A percentile compares a stretch with the other conserved stretches of the same genome.
phyloP scores from a whole-genome alignment of 805 yeast species.

The Zygosaccharomyces bisporus region DNA sequence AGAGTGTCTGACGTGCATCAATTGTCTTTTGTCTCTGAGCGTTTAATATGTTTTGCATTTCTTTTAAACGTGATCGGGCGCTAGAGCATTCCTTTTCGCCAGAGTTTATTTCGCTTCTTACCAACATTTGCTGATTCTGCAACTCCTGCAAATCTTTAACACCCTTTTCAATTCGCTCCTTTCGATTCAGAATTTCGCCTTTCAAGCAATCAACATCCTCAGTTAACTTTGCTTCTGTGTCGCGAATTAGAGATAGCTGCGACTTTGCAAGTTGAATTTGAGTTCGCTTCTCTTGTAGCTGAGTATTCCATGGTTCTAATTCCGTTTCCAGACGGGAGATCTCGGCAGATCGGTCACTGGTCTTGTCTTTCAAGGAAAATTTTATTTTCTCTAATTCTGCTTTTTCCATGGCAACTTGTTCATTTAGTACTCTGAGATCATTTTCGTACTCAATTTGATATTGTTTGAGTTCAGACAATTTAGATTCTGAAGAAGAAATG shows the following conservation, averaged over 20 bases:
- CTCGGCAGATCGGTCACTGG: conserved; percentile 60
- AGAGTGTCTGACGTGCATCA: conserved; percentile 61
- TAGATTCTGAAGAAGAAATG: conserved; percentile 43
- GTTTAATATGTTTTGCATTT: conserved; percentile 51
- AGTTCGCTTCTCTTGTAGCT: conserved; percentile 58
- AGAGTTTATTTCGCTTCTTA: conserved; percentile 49
- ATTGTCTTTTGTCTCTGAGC: conserved; percentile 56
- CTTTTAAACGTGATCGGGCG: conserved; percentile 48
- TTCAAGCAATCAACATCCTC: conserved; percentile 45
- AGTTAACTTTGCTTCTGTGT: conserved; percentile 43
- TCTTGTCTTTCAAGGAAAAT: conserved; percentile 64
- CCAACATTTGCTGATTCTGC: conserved; percentile 47
- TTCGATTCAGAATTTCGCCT: conserved; percentile 43
- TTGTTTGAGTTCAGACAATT: conserved; percentile 43
- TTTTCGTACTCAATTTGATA: conserved; percentile 43
- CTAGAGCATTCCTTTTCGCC: conserved; percentile 56
- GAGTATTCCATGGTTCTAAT: conserved; percentile 79
- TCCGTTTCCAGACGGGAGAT: conserved; percentile 60
- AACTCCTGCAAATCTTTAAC: conserved; percentile 45
- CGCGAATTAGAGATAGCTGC: conserved; percentile 55
- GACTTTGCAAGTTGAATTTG: conserved; percentile 62
- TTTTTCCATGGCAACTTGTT: conserved; percentile 50
- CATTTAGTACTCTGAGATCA: conserved; percentile 46
- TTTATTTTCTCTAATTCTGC: conserved; percentile 59
- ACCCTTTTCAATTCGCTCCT: conserved; percentile 47